These are phyloP conservation scores for Candida incommunis DNA, from an alignment of 805 yeast species.

Conservation along the genomic window DNA sequence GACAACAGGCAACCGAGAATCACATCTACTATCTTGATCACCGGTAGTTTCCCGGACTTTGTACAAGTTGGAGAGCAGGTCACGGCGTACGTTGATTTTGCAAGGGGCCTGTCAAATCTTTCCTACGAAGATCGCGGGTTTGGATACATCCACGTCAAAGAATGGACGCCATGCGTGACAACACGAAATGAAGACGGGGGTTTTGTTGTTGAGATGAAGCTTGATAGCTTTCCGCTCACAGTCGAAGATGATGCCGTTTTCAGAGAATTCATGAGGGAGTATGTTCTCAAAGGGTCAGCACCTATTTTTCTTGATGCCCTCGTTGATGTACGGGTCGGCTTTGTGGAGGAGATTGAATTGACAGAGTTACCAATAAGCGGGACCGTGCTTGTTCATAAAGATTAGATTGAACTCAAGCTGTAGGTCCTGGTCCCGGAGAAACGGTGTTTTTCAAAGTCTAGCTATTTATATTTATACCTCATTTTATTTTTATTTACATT, in stretches of 20 bases:
- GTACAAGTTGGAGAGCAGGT: conserved; percentile 12
- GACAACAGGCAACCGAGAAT: conserved; percentile 9
- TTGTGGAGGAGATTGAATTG: conserved; percentile 21
- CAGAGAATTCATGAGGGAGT: conserved; percentile 28
- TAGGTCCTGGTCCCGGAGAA: conserved; percentile 1
- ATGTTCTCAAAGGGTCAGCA: conserved; percentile 29
- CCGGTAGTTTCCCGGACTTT: conserved; percentile 13
- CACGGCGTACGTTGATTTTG: conserved; percentile 21
- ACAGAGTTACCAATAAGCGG: conserved; percentile 12
- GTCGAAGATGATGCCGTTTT: conserved; percentile 29
- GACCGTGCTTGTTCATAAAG: conserved; percentile 7
- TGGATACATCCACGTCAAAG: conserved; percentile 28
- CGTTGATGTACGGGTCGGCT: conserved; percentile 22
- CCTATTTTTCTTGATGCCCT: conserved; percentile 23
- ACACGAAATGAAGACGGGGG: conserved; percentile 11
- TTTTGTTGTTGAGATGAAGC: conserved; percentile 25
- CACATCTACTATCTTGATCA: conserved; percentile 15
- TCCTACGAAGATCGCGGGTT: conserved; percentile 27
- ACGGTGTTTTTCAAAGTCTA: conserved; percentile 2
- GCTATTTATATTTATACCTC: background rate
- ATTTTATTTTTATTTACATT: background rate
- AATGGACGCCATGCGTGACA: conserved; percentile 32
- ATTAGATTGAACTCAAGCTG: background rate
- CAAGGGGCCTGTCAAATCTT: conserved; percentile 30
- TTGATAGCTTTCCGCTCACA: conserved; percentile 29